Evolutionary conservation across 768 basidiomycete species (phyloP), one percentile per base, ranked within the genome.

Genomic region (Pleurotus tuoliensis): DNA sequence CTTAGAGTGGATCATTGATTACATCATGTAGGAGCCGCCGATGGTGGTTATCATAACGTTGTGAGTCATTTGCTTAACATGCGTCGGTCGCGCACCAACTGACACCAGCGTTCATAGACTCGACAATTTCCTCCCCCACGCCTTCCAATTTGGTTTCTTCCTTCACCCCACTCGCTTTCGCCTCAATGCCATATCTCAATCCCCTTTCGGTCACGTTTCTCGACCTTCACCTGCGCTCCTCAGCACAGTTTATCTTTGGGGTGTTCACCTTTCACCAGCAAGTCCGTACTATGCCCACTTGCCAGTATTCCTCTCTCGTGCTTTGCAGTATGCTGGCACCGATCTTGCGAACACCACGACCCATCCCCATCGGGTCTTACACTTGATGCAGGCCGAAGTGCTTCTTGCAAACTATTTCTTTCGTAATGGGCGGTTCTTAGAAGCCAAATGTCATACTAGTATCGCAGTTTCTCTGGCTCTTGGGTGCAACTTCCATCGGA

Each of bases 361-460:
- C 27, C 84, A 84, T 43, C 76, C 79, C 39, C 71, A 76, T 37
- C 70, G 66, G 47, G 72, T 82, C 27, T 62, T 86, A 13, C 78
- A 84, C 53, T 76, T 82, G 9, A 63, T 87, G 11, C 86, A 87
- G 59, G 77, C 82, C 1, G 79, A 88, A 58, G 71, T 89, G 3
- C 74, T 91, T n/a, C 72, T 90, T 25, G 73, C 83, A 1, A 79
- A 82, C 62, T 88, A 85, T 64, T 82, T 89, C 64, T 80, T 86
- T 64, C 79, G 81, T 50, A 77, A 71, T 20, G 84, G 83, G 54
- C 75, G 81, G 34, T 69, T 80, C 41, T 71, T 87, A 22, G 84
- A 86, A 59, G 88, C 86, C 8, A 82, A 82, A 63, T 78, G 79
- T 58, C 81, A 80, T 58, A 73, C 79, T 30, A 77, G 78, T 44